Evolutionary conservation across 768 basidiomycete species (phyloP), one percentile per base, ranked within the genome.

Genomic region (Leccinum sublutescens): DNA sequence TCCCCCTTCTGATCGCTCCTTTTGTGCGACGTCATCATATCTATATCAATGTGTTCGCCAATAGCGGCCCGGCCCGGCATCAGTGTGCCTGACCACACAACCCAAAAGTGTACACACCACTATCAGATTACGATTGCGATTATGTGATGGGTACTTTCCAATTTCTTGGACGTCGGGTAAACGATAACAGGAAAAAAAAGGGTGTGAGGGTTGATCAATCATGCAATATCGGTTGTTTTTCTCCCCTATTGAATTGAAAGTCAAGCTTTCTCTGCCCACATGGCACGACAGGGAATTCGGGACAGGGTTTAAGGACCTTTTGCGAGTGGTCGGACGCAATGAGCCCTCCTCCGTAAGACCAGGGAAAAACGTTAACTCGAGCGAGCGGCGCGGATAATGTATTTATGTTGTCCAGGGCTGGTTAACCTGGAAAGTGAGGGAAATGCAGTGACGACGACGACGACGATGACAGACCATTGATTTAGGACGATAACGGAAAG

Each of bases 1-100:
- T 45, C 43, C 43, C 43, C 19, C 43, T 43, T 45, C 43, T 45
- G 43, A 45, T 45, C 19, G 43, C 10, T 45, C 43, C 4, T 9
- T 45, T 45, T 45, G 10, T 5, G 34, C 19, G 8, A 40, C 38
- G 38, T 40, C 38, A 14, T 36, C 14, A 15, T 36, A 36, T n/a
- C 17, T n/a, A 40, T 40, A 17, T 40, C 38, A n/a, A 40, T 40
- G 38, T 33, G 33, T 33, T 33, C 33, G 12, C 33, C 12, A 19
- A 43, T 43, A 40, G 47, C 47, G 19, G 34, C 14, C 52, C 17
- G 57, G 43, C 10, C 43, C 43, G n/a, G 9, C 52, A 66, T 59
- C 65, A 66, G 1, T 52, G 64, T 65, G 65, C 65, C 65, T 66
- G 55, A 54, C 64, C 57, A 27, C 2, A 38, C 8, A 54, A 25